Base-by-base conservation (phyloP, 257 asterid genomes). In the Jaltomata sinuosa region DNA sequence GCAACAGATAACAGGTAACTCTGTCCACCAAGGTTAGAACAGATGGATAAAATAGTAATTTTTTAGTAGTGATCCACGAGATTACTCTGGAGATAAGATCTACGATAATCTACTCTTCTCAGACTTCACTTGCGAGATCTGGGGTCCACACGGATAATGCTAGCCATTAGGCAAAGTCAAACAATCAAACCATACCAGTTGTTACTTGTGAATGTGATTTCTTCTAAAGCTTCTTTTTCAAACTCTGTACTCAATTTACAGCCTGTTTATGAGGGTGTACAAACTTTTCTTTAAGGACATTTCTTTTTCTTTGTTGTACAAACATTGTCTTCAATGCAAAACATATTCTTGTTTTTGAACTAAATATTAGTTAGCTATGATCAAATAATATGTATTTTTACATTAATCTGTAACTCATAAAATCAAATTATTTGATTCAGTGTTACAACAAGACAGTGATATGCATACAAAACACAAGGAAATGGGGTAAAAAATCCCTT, bases 51-150 rank as follows among this genome's bases (percentile, higher is more conserved):
- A n/a, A n/a, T n/a, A n/a, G n/a, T n/a, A n/a, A n/a, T n/a, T n/a
- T n/a, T n/a, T n/a, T n/a, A n/a, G n/a, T n/a, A n/a, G n/a, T n/a
- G 86, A 62, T 64, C 83, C 76, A 72, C 87, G 64, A 4, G 32
- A 8, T 21, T 12, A 69, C 4, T 19, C 9, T 0, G 22, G 27
- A 54, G 0, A 1, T 19, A 53, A 53, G 19, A 19, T 53, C 25
- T 53, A 11, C 0, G 0, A 53, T 19, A 53, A 18, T 53, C 11
- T 57, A 8, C 6, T 21, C n/a, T 21, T 55, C n/a, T 8, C 0
- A 21, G 29, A 55, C 31, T 3, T n/a, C 31, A 57, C 31, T 1
- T 22, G 15, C 2, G 16, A 5, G n/a, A 57, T 22, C n/a, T 42
- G 22, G 80, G 86, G 65, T 40, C 83, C 81, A 80, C 86, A 77